Percentiles rank a stretch among this genome's conserved stretches.
Conservation (phyloP, 1,284 basidiomycete species). For the Sanghuangporus weigelae region DNA sequence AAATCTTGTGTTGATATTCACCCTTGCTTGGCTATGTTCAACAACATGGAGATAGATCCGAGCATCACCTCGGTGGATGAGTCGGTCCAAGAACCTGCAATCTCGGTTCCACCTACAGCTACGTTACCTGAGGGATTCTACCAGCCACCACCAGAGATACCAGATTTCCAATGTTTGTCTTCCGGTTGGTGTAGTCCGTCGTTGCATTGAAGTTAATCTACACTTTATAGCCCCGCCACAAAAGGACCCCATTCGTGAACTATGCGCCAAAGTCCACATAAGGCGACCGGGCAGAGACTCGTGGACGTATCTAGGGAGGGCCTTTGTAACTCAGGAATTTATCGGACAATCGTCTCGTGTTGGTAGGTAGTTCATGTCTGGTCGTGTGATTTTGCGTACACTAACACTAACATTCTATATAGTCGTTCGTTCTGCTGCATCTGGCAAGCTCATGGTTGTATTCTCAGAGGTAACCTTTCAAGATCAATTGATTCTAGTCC, state of each 20-base stretch:
- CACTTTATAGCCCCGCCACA: constrained; percentile 20
- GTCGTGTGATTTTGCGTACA: not conserved
- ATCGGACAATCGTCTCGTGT: constrained; percentile 68
- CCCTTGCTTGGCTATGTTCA: not conserved
- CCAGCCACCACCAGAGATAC: constrained; percentile 3
- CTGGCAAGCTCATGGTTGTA: constrained; percentile 60
- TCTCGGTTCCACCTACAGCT: constrained; percentile 2
- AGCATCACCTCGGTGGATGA: constrained; percentile 5
- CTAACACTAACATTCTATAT: constrained; percentile 13
- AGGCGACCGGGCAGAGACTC: constrained; percentile 69
- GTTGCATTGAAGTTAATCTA: constrained; percentile 25
- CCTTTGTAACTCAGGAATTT: constrained; percentile 65
- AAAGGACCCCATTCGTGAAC: constrained; percentile 62
- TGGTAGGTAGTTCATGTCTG: constrained; percentile 40
- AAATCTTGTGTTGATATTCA: not conserved
- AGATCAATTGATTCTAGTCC: not conserved
- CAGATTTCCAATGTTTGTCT: constrained; percentile 9
- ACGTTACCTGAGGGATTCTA: constrained; percentile 5
- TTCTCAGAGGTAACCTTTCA: constrained; percentile 56
- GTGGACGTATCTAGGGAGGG: constrained; percentile 77
- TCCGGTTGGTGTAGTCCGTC: constrained; percentile 3
- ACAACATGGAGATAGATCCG: constrained; percentile 15
- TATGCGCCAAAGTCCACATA: constrained; percentile 80
- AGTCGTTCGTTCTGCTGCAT: constrained; percentile 65
- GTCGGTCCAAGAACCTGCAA: constrained; percentile 10